Conservation (phyloP, 1,284 basidiomycete genomes). For the Ustilago crameri region DNA sequence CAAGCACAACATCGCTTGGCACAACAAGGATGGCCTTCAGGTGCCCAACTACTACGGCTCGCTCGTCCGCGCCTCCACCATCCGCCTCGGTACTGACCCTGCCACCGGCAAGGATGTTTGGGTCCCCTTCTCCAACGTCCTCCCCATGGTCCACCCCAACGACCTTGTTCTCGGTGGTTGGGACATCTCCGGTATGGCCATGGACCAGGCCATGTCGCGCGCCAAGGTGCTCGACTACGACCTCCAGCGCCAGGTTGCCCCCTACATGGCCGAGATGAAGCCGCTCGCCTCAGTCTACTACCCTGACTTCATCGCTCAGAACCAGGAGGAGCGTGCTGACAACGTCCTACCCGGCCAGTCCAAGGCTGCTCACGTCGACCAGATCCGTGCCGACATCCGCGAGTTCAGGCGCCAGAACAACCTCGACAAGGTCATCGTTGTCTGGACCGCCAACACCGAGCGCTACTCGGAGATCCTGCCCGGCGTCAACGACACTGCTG, state of each 20-base stretch:
- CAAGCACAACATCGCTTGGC: conserved; percentile 92
- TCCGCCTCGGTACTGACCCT: conserved; percentile 87
- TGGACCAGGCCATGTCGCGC: conserved; percentile 93
- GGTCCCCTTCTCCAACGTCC: conserved; percentile 89
- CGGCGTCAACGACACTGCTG: conserved; percentile 94
- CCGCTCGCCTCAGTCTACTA: conserved; percentile 93
- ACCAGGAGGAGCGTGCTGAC: conserved; percentile 94
- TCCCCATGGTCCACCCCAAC: conserved; percentile 98
- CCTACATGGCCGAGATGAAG: conserved; percentile 82
- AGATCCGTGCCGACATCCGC: conserved; percentile 90
- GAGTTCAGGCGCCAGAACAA: conserved; percentile 86
- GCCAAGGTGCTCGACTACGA: conserved; percentile 96
- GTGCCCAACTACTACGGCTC: conserved; percentile 85
- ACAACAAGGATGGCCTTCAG: conserved; percentile 90
- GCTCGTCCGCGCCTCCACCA: conserved; percentile 90
- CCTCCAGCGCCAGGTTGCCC: conserved; percentile 92
- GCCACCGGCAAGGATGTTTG: conserved; percentile 88
- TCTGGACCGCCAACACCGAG: conserved; percentile 99
- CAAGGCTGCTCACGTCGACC: conserved; percentile 91
- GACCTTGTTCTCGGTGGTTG: conserved; percentile 96
- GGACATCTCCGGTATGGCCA: conserved; percentile 87
- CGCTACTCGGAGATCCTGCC: conserved; percentile 94
- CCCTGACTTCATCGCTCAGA: conserved; percentile 82
- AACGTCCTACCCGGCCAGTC: conserved; percentile 86
- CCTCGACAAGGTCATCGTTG: conserved; percentile 84